Conservation (phyloP, 768 basidiomycete species). For the Favolaschia claudopus region DNA sequence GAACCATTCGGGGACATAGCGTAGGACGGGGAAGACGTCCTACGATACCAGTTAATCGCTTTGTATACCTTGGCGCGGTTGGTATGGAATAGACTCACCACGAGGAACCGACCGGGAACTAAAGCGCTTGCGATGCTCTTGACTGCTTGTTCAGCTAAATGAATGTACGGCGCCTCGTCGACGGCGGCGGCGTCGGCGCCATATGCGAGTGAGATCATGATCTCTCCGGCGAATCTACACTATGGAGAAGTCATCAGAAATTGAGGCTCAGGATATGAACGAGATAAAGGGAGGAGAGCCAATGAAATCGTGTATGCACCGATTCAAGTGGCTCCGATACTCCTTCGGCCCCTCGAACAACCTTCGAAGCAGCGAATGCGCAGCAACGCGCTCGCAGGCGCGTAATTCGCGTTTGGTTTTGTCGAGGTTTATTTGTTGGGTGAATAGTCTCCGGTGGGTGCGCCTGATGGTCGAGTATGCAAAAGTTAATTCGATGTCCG, state of each 20-base stretch:
- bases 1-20: constrained; percentile 38
- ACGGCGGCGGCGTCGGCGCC: constrained; percentile 29
- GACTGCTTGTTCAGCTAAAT: neutral
- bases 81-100: constrained; percentile 7
- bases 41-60: constrained; percentile 36
- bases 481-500: too few species aligned
- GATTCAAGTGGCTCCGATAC: neutral
- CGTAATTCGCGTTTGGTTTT: too few species aligned
- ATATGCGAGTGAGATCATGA: constrained; percentile 36
- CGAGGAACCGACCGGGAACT: constrained; percentile 10
- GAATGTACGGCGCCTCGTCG: constrained; percentile 27
- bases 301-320: neutral
- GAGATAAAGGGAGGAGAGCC: too few species aligned
- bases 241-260: too few species aligned
- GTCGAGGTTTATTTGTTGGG: too few species aligned
- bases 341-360: neutral
- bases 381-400: neutral
- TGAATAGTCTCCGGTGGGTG: too few species aligned
- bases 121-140: neutral
- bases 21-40: constrained; percentile 33
- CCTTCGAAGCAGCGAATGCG: neutral
- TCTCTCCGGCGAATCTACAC: constrained; percentile 28
- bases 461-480: too few species aligned
- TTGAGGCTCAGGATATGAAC: too few species aligned
- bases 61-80: too few species aligned